These are phyloP conservation scores for Hypholoma sublateritium DNA, from an alignment of 768 basidiomycete genomes.

Conservation along the genomic window DNA sequence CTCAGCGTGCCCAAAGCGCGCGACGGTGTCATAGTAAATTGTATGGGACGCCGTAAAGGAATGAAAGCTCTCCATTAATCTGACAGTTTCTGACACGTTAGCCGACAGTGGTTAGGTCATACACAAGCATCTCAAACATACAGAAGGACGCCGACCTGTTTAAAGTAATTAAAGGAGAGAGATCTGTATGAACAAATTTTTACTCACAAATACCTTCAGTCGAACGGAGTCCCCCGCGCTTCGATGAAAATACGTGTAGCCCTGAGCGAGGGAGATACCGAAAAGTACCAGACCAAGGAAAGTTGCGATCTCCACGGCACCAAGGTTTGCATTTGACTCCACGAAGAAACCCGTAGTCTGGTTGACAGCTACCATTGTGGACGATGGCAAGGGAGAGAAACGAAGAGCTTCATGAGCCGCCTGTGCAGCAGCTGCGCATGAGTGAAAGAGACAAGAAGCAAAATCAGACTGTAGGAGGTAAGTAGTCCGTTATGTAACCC, in stretches of 20 bases:
- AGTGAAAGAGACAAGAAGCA: neutral
- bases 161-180: neutral
- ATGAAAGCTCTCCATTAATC: constrained; percentile 14
- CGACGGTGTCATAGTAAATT: constrained; percentile 19
- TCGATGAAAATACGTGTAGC: constrained; percentile 14
- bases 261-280: constrained; percentile 15
- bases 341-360: constrained; percentile 6
- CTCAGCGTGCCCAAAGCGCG: constrained; percentile 11
- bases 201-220: constrained; percentile 14
- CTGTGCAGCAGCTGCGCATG: neutral
- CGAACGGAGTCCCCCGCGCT: constrained; percentile 7
- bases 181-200: no score
- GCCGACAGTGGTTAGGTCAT: neutral
- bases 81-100: neutral
- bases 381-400: no score
- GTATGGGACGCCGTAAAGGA: constrained; percentile 18
- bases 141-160: constrained; percentile 13
- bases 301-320: constrained; percentile 17
- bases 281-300: constrained; percentile 16
- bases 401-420: neutral
- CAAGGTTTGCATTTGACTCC: constrained; percentile 14
- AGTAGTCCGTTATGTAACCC: neutral
- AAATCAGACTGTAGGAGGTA: no score
- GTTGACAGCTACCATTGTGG: neutral
- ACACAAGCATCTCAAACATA: neutral